Evolutionary conservation across 225 moss, liverwort and hornwort species (phyloP).

Genomic region (Physcomitrium patens): DNA sequence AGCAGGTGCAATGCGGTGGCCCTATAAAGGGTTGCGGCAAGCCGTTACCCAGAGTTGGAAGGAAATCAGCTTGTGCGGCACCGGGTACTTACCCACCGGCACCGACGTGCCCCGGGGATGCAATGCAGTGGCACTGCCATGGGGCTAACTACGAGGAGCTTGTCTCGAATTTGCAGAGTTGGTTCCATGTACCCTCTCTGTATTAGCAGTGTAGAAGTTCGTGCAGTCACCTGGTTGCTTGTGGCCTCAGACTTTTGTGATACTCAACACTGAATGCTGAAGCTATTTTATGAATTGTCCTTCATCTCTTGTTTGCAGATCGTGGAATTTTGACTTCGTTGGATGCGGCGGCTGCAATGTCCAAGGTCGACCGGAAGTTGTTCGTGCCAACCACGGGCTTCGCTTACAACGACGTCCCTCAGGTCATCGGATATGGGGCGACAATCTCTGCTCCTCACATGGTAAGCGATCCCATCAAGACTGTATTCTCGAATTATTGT

Average conservation of each 20-base stretch:
- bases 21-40: conserved; percentile 29
- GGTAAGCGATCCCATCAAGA: conserved; percentile 27
- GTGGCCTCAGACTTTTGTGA: too few relatives aligned
- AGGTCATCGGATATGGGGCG: conserved; percentile 75
- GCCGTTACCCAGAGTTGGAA: conserved; percentile 32
- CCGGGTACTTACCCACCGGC: conserved; percentile 60
- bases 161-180: conserved; percentile 85
- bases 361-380: conserved; percentile 83
- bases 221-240: too few relatives aligned
- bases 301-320: conserved; percentile 39
- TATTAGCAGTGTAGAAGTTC: too few relatives aligned
- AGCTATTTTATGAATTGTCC: too few relatives aligned
- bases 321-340: conserved; percentile 78
- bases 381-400: conserved; percentile 72
- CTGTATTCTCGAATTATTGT: too few relatives aligned
- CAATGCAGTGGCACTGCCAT: conserved; percentile 96
- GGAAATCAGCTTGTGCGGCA: conserved; percentile 44
- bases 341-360: conserved; percentile 78
- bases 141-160: conserved; percentile 87
- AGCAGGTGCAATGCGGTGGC: conserved; percentile 41
- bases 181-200: conserved; percentile 14
- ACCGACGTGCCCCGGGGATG: conserved; percentile 61
- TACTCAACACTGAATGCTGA: too few relatives aligned
- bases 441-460: conserved; percentile 97
- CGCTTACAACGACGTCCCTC: conserved; percentile 91